phyloP scores from a whole-genome alignment of 805 yeast species.

The Yarrowia phangngaensis region DNA sequence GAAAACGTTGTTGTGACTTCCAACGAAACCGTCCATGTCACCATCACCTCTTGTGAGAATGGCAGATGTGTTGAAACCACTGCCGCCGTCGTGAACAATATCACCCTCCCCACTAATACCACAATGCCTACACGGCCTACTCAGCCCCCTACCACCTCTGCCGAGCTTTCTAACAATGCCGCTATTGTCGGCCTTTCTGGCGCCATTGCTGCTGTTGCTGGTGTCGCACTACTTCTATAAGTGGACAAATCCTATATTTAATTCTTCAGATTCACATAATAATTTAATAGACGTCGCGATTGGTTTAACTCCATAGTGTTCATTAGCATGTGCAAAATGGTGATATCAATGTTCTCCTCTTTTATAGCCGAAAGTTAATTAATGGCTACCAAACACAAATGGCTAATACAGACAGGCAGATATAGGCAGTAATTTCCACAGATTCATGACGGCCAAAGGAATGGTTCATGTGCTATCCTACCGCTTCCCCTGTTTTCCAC shows the following conservation, averaged over 20 bases:
- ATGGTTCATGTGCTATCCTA: too few relatives aligned
- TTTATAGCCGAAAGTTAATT: too few relatives aligned
- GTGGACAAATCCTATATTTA: constrained; percentile 4
- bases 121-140: too few relatives aligned
- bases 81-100: constrained; percentile 7
- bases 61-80: constrained; percentile 7
- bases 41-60: constrained; percentile 22
- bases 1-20: constrained; percentile 14
- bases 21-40: constrained; percentile 22
- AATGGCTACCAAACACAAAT: too few relatives aligned
- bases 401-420: too few relatives aligned
- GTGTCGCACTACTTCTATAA: constrained; percentile 18
- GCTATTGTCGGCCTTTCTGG: constrained; percentile 7
- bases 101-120: too few relatives aligned
- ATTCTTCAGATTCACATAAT: constrained; percentile 23
- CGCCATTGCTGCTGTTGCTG: constrained; percentile 14
- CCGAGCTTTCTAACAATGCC: constrained; percentile 9
- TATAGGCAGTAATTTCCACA: constrained; percentile 3
- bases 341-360: too few relatives aligned
- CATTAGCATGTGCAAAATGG: too few relatives aligned
- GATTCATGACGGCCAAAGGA: too few relatives aligned
- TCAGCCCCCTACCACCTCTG: neutral
- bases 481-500: too few relatives aligned
- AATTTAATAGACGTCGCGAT: too few relatives aligned
- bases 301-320: too few relatives aligned